Conservation (phyloP, 2,329 filamentous ascomycete genomes). For the Cladosporium sp. region DNA sequence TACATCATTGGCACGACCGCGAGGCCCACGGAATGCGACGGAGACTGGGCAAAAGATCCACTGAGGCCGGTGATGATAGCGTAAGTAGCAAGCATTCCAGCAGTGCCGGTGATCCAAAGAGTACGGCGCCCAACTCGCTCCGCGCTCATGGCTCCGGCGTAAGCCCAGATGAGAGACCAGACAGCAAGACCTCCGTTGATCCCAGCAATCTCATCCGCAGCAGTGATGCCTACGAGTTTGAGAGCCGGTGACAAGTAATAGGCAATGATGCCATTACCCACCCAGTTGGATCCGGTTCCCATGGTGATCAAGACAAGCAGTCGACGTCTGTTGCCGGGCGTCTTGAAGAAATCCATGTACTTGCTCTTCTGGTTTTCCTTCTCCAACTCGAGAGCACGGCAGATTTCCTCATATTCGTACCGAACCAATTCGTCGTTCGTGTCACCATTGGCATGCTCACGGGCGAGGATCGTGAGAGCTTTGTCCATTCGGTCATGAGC, state of each 20-base stretch:
- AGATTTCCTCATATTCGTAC: conserved; percentile 63
- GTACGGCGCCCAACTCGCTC: conserved; percentile 5
- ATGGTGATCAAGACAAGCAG: conserved; percentile 11
- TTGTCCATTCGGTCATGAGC: conserved; percentile 57
- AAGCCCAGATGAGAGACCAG: conserved; percentile 1
- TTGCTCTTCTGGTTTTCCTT: conserved; percentile 1
- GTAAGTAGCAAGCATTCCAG: conserved; percentile 3
- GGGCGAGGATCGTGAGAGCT: conserved; percentile 55
- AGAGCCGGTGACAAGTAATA: conserved; percentile 36
- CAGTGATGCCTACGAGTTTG: conserved; percentile 11
- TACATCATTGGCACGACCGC: conserved; percentile 12
- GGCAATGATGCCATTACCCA: conserved; percentile 32
- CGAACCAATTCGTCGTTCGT: conserved; percentile 56
- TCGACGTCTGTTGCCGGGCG: conserved; percentile 13
- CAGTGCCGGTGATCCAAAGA: conserved; percentile 5
- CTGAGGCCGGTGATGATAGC: neutral
- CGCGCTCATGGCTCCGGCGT: neutral
- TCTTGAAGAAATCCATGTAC: conserved; percentile 11
- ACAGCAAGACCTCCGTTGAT: too few species aligned
- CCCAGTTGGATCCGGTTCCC: conserved; percentile 16
- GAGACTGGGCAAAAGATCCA: neutral
- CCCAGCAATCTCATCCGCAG: neutral
- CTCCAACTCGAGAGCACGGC: conserved; percentile 13
- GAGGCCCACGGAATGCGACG: neutral
- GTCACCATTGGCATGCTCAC: conserved; percentile 62